Conservation (phyloP, 2,329 filamentous ascomycete species). For the Trichoderma guizhouense region DNA sequence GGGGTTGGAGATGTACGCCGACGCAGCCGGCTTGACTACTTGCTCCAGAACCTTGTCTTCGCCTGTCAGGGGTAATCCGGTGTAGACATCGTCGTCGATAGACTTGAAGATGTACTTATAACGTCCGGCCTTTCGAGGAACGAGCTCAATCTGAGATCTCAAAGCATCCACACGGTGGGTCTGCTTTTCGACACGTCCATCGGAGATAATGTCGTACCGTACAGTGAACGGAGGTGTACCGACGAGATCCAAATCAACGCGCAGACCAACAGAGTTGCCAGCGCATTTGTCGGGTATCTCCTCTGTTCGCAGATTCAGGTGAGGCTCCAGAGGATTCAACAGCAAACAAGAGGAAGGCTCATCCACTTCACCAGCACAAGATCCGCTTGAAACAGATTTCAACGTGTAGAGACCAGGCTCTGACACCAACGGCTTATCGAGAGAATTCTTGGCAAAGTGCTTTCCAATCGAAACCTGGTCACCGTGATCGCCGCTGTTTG, state of each 20-base stretch:
- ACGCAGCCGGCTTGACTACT: slow-evolving; percentile 88
- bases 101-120: slow-evolving; percentile 83
- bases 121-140: slow-evolving; percentile 74
- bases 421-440: slow-evolving; percentile 65
- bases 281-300: slow-evolving; percentile 94
- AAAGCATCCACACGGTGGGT: slow-evolving; percentile 63
- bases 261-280: slow-evolving; percentile 85
- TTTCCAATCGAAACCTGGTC: slow-evolving; percentile 55
- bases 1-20: slow-evolving; percentile 63
- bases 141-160: slow-evolving; percentile 79
- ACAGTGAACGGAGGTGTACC: slow-evolving; percentile 91
- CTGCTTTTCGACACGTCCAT: slow-evolving; percentile 53
- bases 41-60: slow-evolving; percentile 70
- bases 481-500: slow-evolving; percentile 67
- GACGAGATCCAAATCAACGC: slow-evolving; percentile 83
- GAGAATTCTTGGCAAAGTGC: slow-evolving; percentile 58
- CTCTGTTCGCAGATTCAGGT: slow-evolving; percentile 68
- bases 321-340: slow-evolving; percentile 85
- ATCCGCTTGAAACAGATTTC: slow-evolving; percentile 72
- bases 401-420: slow-evolving; percentile 84
- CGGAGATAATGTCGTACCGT: slow-evolving; percentile 68
- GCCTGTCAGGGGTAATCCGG: slow-evolving; percentile 58
- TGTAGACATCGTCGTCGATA: slow-evolving; percentile 81
- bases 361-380: slow-evolving; percentile 81
- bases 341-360: slow-evolving; percentile 93